Base-by-base conservation (phyloP, 805 yeast species). In the Barnettozyma sucrosica region DNA sequence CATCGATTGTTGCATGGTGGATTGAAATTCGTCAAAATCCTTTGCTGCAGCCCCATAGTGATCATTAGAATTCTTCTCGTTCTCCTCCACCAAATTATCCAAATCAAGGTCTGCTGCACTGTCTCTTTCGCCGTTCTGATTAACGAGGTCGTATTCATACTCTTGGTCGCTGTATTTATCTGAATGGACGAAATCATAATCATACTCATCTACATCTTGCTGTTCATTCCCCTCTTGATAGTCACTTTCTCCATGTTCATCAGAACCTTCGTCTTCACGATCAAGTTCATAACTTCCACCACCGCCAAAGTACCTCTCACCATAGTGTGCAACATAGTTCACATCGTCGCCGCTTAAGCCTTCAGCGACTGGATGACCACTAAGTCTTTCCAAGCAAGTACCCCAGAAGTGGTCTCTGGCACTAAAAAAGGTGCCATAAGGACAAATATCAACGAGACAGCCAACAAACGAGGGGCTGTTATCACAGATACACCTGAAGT, bases 401-500 rank as follows among this genome's bases (percentile, higher is more conserved):
- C 78, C 79, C 57, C 67, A 56, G 50, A 63, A 75, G 55, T 75
- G 80, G 51, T 75, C 79, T 58, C 77, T 61, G 14, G 74, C 66
- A 43, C 71, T 62, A 49, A 66, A 66, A 51, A 69, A 72, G 18
- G 52, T 59, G 2, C 74, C 75, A 44, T 61, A 66, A 2, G 76
- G 74, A 53, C 80, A 75, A 33, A 70, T 63, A 51, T 73, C 77
- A 36, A 64, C 66, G 33, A 75, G 57, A 52, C 81, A 76, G 5
- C 72, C 75, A 21, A 72, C 56, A 16, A 75, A 49, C 6, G 69
- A 55, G 10, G 67, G 67, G 43, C 66, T 66, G 36, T 63, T 64
- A 19, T 58, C 56, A 55, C 79, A 74, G 46, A 74, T 47, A 50
- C 77, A 70, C 10, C 59, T 56, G 43, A 74, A 50, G 57, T 75